Evolutionary conservation across 345 rosid genomes (phyloP), one percentile per base, ranked within the genome.

Genomic region (Ceriops decandra): DNA sequence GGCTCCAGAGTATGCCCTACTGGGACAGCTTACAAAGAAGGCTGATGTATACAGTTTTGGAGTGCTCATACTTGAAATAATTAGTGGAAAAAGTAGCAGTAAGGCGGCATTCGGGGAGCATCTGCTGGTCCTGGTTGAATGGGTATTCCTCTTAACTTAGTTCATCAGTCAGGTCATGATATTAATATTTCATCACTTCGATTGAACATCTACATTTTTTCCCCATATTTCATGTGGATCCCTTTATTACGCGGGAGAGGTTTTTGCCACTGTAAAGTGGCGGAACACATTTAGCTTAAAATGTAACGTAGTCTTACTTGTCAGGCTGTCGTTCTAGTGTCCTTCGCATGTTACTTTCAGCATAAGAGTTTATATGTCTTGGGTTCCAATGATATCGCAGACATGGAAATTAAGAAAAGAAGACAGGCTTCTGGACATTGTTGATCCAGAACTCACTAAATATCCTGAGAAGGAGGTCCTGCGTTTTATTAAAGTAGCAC

Each of bases 21-120:
- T 89, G 11, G 95, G 98, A 68, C 91, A 93, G 74, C 82, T 93
- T 61, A 93, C 98, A 0, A 91, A 79, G 84, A 93, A 91, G 82
- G 98, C 95, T 0, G 98, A 93, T 36, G 90, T 93, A n/a, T 93
- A 88, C 77, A 91, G 98, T 74, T 89, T 89, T 4, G 98, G 98
- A 63, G 87, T 93, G 57, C 86, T 93, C 49, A 27, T 93, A 10
- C 93, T 93, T 57, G 98, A 91, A 77, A 79, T 93, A 73, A 76
- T 93, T 38, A 85, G 96, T 64, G 96, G 97, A 64, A 80, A 84
- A 71, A 93, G 98, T 72, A 86, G 89, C 67, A 86, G 87, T 53
- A 86, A 86, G 81, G 85, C 89, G 7, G 90, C 92, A 65, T 91
- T 91, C 72, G 96, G 97, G 64, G 89, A 64, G 36, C 85, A 88